phyloP scores from a whole-genome alignment of 2,329 filamentous ascomycete species.

The Colletotrichum orbiculare region DNA sequence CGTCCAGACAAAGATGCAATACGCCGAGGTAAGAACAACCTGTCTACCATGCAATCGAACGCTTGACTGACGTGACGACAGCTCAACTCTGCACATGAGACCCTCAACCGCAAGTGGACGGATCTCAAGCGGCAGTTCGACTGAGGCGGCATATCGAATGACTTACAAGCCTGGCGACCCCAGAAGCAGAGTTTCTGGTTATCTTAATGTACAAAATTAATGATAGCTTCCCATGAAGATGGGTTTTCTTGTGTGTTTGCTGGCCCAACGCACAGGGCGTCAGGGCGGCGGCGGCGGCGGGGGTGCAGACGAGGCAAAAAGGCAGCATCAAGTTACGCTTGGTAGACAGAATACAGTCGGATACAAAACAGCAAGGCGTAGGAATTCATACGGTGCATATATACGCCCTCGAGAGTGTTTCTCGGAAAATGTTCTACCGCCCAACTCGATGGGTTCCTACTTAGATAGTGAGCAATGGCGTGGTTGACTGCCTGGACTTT shows the following conservation, averaged over 20 bases:
- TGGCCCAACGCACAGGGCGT: constrained; percentile 34
- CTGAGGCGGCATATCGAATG: constrained; percentile 40
- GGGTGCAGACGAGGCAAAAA: constrained; percentile 3
- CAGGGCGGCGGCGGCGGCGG: constrained; percentile 11
- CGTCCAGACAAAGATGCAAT: constrained; percentile 93
- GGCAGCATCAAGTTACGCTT: constrained; percentile 18
- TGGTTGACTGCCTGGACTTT: no score
- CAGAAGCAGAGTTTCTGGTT: constrained; percentile 35
- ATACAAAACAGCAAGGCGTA: constrained; percentile 12
- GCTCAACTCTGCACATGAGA: constrained; percentile 78
- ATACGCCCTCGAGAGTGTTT: no score
- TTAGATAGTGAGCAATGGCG: no score
- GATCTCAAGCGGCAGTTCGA: constrained; percentile 74
- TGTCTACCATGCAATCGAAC: background rate
- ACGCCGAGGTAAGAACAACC: constrained; percentile 83
- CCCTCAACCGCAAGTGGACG: constrained; percentile 79
- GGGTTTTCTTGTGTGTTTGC: constrained; percentile 35
- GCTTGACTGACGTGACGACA: constrained; percentile 46
- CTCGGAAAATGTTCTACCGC: no score
- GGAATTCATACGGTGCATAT: background rate
- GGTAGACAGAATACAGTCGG: constrained; percentile 26
- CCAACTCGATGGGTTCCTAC: no score
- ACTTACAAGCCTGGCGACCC: constrained; percentile 21
- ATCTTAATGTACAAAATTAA: constrained; percentile 38
- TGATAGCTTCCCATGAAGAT: constrained; percentile 31